Percentiles rank a stretch among this genome's conserved stretches.
Evolutionary conservation across 1,284 basidiomycete genomes (phyloP).

Genomic region (Phaffia rhodozyma): DNA sequence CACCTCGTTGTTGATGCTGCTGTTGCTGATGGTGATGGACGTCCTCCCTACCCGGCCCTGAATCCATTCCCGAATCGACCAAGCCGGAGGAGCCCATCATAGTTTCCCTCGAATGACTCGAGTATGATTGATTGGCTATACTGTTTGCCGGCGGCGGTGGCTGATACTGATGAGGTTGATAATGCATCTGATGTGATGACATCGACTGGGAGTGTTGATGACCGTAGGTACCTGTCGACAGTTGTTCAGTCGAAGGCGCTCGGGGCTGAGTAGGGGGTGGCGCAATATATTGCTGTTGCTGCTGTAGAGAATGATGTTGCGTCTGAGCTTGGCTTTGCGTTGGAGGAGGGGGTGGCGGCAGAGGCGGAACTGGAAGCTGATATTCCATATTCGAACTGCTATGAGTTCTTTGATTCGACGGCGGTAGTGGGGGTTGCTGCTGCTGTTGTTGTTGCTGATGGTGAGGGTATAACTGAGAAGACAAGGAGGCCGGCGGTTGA

Average conservation of each 20-base stretch:
- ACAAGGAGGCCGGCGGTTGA: neutral
- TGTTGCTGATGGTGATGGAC: no score
- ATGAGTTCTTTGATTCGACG: neutral
- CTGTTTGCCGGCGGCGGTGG: neutral
- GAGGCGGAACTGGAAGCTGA: neutral
- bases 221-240: neutral
- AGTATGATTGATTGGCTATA: neutral
- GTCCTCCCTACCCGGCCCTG: neutral
- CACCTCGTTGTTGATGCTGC: no score
- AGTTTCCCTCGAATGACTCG: constrained; percentile 1
- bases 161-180: neutral
- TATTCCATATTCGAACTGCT: no score
- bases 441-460: neutral
- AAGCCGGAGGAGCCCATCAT: neutral
- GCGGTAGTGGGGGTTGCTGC: neutral
- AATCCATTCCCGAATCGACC: neutral
- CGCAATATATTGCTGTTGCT: neutral
- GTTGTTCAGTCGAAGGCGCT: neutral
- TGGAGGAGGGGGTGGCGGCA: neutral
- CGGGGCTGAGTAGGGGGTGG: neutral
- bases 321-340: neutral
- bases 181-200: no score
- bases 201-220: no score
- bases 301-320: neutral
- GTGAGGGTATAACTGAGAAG: no score